Conservation (phyloP, 306 rosid species). For the Quercus berberidifolia region DNA sequence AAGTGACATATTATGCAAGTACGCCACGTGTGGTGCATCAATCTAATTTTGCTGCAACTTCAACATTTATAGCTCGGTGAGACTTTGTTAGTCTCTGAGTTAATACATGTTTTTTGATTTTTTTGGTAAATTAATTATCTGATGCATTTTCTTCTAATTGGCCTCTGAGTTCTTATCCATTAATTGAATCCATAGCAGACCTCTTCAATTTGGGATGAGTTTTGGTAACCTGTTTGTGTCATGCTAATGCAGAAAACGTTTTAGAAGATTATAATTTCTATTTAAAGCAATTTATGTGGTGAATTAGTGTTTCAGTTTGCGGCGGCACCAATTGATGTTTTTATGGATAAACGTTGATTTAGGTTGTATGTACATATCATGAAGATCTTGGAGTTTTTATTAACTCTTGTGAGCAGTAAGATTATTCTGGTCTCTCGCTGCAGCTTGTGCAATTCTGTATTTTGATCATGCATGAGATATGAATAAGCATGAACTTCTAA, state of each 20-base stretch:
- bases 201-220: too few relatives aligned
- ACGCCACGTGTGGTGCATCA: slow-evolving; percentile 90
- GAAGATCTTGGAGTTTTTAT: not conserved
- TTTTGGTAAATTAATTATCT: not conserved
- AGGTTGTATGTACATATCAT: not conserved
- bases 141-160: not conserved
- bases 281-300: not conserved
- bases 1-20: slow-evolving; percentile 81
- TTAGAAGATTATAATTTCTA: not conserved
- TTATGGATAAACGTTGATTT: not conserved
- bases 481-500: not conserved
- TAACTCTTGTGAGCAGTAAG: not conserved
- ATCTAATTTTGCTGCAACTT: slow-evolving; percentile 87
- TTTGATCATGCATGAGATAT: not conserved
- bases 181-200: too few relatives aligned
- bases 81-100: slow-evolving; percentile 15
- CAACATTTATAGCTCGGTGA: slow-evolving; percentile 93
- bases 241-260: not conserved
- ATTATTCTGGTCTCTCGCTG: not conserved
- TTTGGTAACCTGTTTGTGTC: not conserved
- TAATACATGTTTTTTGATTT: not conserved
- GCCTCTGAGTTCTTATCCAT: not conserved
- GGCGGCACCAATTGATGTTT: not conserved
- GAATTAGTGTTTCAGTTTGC: not conserved
- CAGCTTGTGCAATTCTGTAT: not conserved